Evolutionary conservation across 345 rosid genomes (phyloP), one percentile per base, ranked within the genome.

Genomic region (Sapria himalayana): DNA sequence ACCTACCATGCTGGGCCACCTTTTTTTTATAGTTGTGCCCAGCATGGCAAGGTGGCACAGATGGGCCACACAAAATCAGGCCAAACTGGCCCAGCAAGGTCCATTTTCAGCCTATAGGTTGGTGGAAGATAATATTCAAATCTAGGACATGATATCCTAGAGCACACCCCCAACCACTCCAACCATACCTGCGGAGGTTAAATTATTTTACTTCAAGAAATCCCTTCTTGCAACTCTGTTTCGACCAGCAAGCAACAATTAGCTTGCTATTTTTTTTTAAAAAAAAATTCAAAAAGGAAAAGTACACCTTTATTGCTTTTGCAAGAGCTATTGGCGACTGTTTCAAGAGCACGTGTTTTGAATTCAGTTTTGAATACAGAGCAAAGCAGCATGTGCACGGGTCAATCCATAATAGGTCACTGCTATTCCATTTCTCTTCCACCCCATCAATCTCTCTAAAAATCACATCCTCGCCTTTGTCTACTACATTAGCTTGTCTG

Each of bases 301-400:
- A 25, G 25, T 9, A 62, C 14, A 89, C 98, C 93, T 89, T 89
- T 27, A 89, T 34, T 46, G 98, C 95, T 73, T 89, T 89, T 29
- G 93, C 53, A 41, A 89, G 92, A 33, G 98, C 80, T 50, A 79
- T 20, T 14, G 98, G 93, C n/a, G 98, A 89, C 22, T 73, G 81
- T 62, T 66, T 80, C 52, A 71, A 37, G 25, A 74, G 64, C 48
- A 89, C 76, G 67, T 60, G 74, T 44, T 71, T 68, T 11, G 71
- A 49, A 45, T 77, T 67, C 51, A 89, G 48, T 51, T 79, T 74
- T n/a, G 92, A 66, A 66, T 74, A 79, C 56, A 89, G 63, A 20
- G 85, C 93, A 67, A 66, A 89, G 63, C 93, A 74, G 63, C 98
- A 89, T 6, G 92, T 65, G 43, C 61, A 60, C 56, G 93, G 70